These are phyloP conservation scores for Lactarius tabidus DNA, from an alignment of 768 basidiomycete species.

Conservation along the genomic window DNA sequence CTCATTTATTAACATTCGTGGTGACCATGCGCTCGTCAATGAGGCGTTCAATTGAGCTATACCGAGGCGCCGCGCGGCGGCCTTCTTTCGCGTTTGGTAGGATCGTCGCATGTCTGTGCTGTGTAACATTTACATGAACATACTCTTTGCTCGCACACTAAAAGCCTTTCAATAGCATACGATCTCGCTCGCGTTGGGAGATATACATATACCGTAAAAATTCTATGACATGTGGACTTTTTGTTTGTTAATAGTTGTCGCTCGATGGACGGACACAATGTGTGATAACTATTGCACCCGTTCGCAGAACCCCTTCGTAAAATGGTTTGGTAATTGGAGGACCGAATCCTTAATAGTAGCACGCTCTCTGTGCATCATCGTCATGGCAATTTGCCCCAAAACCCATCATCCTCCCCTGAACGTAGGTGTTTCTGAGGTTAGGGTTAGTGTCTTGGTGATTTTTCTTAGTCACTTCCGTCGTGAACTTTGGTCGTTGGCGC, in stretches of 20 bases:
- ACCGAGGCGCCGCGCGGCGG: neutral
- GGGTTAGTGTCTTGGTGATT: too few species aligned
- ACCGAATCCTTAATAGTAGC: too few species aligned
- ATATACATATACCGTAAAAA: neutral
- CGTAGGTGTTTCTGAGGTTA: neutral
- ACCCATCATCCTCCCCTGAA: too few species aligned
- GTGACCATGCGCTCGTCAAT: constrained; percentile 3
- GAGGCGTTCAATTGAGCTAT: neutral
- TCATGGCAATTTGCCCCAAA: too few species aligned
- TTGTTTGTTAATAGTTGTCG: neutral
- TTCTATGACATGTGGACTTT: neutral
- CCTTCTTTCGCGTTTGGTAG: neutral
- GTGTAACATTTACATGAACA: neutral
- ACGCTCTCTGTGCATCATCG: too few species aligned
- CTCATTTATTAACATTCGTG: constrained; percentile 25
- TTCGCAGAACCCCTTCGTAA: too few species aligned
- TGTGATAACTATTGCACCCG: neutral
- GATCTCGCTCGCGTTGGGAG: neutral
- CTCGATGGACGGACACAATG: neutral
- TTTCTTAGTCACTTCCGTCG: too few species aligned
- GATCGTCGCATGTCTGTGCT: neutral
- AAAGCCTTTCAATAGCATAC: neutral
- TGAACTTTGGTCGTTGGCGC: too few species aligned
- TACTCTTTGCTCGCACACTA: neutral
- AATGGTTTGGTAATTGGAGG: neutral